Evolutionary conservation across 2,329 filamentous ascomycete species (phyloP), one percentile per base, ranked within the genome.

Genomic region (Penicillium sp.): DNA sequence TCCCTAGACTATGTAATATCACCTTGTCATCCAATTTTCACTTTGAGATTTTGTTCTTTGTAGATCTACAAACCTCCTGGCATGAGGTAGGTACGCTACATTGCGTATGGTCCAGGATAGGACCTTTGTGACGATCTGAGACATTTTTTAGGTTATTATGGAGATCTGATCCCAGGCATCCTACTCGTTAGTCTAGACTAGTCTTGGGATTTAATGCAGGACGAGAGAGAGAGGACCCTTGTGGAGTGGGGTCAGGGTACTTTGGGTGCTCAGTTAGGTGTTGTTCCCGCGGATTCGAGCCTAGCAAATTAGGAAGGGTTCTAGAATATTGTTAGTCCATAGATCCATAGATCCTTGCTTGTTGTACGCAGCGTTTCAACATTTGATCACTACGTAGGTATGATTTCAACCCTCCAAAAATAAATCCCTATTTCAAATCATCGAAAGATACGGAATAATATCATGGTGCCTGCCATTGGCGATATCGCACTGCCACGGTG

Each of bases 401-500:
- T 43, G 3, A 13, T 19, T 25, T 33, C n/a, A 51, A 3, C 10
- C 22, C 19, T n/a, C n/a, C 25, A 6, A 33, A 19, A 49, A 49
- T 33, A 35, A 35, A 35, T 26, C 1, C 16, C 4, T 22, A 51
- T 35, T 51, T 30, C 48, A 51, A 51, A 22, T 33, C 7, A 10
- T n/a, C 3, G 14, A 37, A 37, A 13, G 6, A 6, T 22, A n/a
- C 8, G 14, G 16, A n/a, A 5, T 2, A 8, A 22, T 48, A 48
- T 48, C 26, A n/a, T 25, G 45, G 26, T 48, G 45, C 45, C 26
- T 48, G 45, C 45, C 45, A n/a, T 30, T 48, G 45, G 22, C 48
- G 57, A 67, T 49, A 51, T 56, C 19, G 61, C 63, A 65, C 61
- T 55, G 69, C 68, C 70, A 67, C 67, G 38, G 58, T 55, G 63